Evolutionary conservation across 495 filamentous ascomycete species (phyloP).

Genomic region (Tuber umbilicatum): DNA sequence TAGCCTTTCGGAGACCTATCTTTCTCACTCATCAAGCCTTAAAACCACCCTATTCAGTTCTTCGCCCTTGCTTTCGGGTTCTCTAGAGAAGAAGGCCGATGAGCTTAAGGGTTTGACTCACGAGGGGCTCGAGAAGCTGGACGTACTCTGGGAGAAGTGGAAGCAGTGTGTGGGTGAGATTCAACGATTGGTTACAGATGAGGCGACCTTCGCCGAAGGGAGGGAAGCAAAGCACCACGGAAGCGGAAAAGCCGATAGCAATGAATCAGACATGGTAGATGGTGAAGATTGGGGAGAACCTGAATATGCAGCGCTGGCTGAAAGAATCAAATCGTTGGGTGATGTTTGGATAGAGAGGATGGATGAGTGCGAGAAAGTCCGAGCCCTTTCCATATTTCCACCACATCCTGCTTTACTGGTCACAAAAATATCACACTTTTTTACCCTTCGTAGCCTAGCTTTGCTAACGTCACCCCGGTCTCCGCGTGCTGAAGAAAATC

Average conservation of each 20-base stretch:
- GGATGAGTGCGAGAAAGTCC: slow-evolving; percentile 39
- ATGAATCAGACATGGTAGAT: slow-evolving; percentile 8
- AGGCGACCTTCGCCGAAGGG: slow-evolving; percentile 5
- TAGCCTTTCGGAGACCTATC: slow-evolving; percentile 19
- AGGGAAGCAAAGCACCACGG: slow-evolving; percentile 2
- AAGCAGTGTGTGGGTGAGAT: slow-evolving; percentile 22
- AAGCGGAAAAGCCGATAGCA: neutral
- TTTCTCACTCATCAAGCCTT: slow-evolving; percentile 15
- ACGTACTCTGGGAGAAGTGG: slow-evolving; percentile 21
- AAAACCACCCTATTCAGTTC: slow-evolving; percentile 22
- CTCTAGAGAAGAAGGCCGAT: slow-evolving; percentile 7
- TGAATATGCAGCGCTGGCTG: slow-evolving; percentile 17
- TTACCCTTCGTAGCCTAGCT: neutral
- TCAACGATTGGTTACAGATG: slow-evolving; percentile 14
- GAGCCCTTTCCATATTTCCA: slow-evolving; percentile 6
- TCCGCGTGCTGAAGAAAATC: slow-evolving; percentile 28
- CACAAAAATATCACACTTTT: neutral
- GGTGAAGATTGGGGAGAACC: slow-evolving; percentile 9
- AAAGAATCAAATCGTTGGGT: slow-evolving; percentile 24
- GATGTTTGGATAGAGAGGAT: slow-evolving; percentile 34
- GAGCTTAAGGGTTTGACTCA: slow-evolving; percentile 11
- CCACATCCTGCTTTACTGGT: neutral
- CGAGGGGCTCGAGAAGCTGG: slow-evolving; percentile 17
- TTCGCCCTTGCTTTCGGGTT: slow-evolving; percentile 18
- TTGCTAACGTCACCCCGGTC: slow-evolving; percentile 4